phyloP scores from a whole-genome alignment of 2,329 filamentous ascomycete genomes.

The Beauveria asiatica region DNA sequence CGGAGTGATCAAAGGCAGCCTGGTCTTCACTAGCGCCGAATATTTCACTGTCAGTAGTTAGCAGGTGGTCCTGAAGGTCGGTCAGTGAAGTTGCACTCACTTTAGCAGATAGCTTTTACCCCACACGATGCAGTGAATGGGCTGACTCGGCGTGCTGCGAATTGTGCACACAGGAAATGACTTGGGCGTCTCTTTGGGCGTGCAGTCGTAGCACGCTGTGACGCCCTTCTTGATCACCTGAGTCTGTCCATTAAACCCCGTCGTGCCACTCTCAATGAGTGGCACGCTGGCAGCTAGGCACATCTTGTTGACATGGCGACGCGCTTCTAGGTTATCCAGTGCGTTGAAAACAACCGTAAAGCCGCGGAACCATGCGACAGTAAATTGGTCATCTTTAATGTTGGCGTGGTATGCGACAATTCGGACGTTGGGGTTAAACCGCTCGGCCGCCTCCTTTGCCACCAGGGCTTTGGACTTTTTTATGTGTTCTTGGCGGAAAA shows the following conservation, averaged over 20 bases:
- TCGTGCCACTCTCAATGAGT: conserved; percentile 92
- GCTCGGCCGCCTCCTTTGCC: conserved; percentile 81
- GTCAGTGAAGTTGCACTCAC: conserved; percentile 21
- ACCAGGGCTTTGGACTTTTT: conserved; percentile 95
- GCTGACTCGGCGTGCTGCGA: conserved; percentile 87
- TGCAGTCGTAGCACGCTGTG: conserved; percentile 96
- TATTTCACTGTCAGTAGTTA: conserved; percentile 48
- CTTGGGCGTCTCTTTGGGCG: conserved; percentile 80
- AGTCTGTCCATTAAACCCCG: conserved; percentile 94
- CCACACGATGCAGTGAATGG: conserved; percentile 99
- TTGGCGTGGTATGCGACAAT: conserved; percentile 88
- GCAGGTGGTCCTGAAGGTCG: neutral
- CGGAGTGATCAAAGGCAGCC: conserved; percentile 67
- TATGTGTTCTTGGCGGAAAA: conserved; percentile 94
- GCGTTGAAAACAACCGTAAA: conserved; percentile 94
- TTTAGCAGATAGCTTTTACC: conserved; percentile 93
- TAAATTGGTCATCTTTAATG: conserved; percentile 84
- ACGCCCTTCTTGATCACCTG: conserved; percentile 89
- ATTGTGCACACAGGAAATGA: conserved; percentile 96
- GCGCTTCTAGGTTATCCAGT: conserved; percentile 87
- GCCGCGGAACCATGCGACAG: conserved; percentile 74
- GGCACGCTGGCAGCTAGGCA: conserved; percentile 86
- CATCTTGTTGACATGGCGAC: conserved; percentile 95
- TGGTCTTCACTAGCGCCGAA: conserved; percentile 90
- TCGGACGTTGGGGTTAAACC: conserved; percentile 81